These are phyloP conservation scores for Gaeumannomyces sp. DNA, from an alignment of 2,329 filamentous ascomycete genomes.

Conservation along the genomic window DNA sequence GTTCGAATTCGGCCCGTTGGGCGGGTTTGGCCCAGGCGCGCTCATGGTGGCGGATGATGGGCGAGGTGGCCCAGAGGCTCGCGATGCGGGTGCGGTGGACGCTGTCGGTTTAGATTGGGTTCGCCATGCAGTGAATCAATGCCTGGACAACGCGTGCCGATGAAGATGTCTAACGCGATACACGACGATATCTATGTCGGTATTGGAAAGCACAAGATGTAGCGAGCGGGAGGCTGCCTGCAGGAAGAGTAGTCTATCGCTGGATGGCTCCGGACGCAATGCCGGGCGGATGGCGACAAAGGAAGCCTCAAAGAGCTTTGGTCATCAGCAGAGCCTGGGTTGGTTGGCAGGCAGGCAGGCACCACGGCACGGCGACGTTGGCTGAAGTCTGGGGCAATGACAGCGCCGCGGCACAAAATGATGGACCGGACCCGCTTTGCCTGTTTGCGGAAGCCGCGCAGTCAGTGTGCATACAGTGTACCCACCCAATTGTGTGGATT, in stretches of 20 bases:
- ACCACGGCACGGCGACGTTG: neutral
- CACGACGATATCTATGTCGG: neutral
- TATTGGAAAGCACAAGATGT: neutral
- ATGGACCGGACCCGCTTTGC: neutral
- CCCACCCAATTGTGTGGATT: too few relatives aligned
- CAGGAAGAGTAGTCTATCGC: neutral
- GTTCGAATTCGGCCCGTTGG: constrained; percentile 18
- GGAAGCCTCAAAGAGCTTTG: neutral
- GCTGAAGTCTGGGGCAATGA: neutral
- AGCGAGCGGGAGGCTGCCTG: neutral
- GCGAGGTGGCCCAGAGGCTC: neutral
- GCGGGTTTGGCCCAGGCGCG: constrained; percentile 30
- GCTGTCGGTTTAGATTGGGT: neutral
- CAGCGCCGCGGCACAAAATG: neutral
- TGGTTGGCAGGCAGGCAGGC: neutral
- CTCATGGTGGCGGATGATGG: constrained; percentile 32
- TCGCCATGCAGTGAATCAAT: neutral
- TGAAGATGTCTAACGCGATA: neutral
- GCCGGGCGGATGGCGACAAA: neutral
- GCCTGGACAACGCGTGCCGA: neutral
- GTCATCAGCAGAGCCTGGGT: neutral
- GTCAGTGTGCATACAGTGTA: neutral
- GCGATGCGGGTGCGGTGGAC: neutral
- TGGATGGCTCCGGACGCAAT: neutral
- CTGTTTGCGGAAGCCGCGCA: neutral